Evolutionary conservation across 768 basidiomycete species (phyloP).

Genomic region (Calocera viscosa): DNA sequence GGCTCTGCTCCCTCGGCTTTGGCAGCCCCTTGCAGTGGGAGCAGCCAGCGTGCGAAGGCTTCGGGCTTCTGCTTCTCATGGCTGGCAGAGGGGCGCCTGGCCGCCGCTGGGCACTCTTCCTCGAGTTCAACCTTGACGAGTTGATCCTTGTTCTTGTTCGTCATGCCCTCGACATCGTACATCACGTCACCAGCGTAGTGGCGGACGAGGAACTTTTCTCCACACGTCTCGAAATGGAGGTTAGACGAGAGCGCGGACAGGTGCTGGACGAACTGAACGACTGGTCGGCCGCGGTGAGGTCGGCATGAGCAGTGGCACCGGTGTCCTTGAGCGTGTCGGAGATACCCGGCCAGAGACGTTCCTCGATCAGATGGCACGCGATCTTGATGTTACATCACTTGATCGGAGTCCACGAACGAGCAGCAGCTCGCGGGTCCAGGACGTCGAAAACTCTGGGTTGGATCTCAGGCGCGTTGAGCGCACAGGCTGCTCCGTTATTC

Average conservation of each 20-base stretch:
- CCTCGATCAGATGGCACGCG: constrained; percentile 96
- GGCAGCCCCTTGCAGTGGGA: no score
- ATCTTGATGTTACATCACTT: constrained; percentile 98
- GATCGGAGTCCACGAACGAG: constrained; percentile 98
- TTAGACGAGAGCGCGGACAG: constrained; percentile 69
- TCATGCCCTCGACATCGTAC: constrained; percentile 97
- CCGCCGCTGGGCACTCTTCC: no score
- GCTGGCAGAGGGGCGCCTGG: no score
- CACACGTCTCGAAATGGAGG: constrained; percentile 89
- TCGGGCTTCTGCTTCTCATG: no score
- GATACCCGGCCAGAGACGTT: constrained; percentile 88
- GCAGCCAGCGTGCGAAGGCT: no score
- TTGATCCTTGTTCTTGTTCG: constrained; percentile 99
- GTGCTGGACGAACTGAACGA: constrained; percentile 93
- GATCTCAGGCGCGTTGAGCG: no score
- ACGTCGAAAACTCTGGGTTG: no score
- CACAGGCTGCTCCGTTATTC: no score
- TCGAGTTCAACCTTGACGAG: constrained; percentile 90
- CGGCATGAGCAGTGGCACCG: constrained; percentile 97
- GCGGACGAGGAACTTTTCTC: constrained; percentile 83
- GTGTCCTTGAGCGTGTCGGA: constrained; percentile 97
- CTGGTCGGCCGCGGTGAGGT: constrained; percentile 89
- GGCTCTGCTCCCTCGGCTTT: no score
- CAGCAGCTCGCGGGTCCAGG: no score
- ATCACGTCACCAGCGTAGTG: constrained; percentile 99